Percentiles rank a stretch among this genome's conserved stretches.
Evolutionary conservation across 148 eudicot genomes (phyloP).

Genomic region (Chenopodium quinoa): DNA sequence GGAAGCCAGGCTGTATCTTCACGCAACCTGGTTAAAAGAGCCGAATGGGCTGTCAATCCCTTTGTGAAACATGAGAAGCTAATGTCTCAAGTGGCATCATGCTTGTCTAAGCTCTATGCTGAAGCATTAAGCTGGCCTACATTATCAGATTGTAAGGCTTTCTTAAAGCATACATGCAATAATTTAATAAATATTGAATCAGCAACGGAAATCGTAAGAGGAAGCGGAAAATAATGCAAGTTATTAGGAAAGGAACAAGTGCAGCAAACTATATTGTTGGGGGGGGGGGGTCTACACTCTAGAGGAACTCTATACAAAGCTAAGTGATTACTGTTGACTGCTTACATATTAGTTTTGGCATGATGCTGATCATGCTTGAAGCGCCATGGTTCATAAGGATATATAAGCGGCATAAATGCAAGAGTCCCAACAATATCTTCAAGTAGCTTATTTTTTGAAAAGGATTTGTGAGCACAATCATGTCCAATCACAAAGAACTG

Average conservation of each 20-base stretch:
- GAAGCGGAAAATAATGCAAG: neutral
- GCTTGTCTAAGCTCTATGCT: neutral
- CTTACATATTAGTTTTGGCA: slow-evolving; percentile 93
- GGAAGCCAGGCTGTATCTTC: slow-evolving; percentile 98
- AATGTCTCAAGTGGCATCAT: neutral
- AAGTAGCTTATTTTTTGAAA: slow-evolving; percentile 81
- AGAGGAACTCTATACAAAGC: slow-evolving; percentile 10
- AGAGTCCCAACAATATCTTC: slow-evolving; percentile 94
- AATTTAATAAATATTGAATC: neutral
- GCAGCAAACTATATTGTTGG: neutral
- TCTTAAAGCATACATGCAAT: neutral
- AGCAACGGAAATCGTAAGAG: neutral
- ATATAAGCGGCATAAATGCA: slow-evolving; percentile 84
- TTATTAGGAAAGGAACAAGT: neutral
- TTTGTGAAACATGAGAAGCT: slow-evolving; percentile 17
- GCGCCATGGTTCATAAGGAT: slow-evolving; percentile 99
- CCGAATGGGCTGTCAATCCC: neutral
- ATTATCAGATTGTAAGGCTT: neutral
- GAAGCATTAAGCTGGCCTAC: neutral
- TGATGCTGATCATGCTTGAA: slow-evolving; percentile 96
- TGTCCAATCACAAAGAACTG: slow-evolving; percentile 96
- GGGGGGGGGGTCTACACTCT: neutral
- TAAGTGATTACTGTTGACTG: neutral
- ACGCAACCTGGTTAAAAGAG: slow-evolving; percentile 49
- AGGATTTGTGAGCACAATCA: slow-evolving; percentile 98